These are phyloP conservation scores for Nigrospora oryzae DNA, from an alignment of 2,329 filamentous ascomycete species.

Conservation along the genomic window DNA sequence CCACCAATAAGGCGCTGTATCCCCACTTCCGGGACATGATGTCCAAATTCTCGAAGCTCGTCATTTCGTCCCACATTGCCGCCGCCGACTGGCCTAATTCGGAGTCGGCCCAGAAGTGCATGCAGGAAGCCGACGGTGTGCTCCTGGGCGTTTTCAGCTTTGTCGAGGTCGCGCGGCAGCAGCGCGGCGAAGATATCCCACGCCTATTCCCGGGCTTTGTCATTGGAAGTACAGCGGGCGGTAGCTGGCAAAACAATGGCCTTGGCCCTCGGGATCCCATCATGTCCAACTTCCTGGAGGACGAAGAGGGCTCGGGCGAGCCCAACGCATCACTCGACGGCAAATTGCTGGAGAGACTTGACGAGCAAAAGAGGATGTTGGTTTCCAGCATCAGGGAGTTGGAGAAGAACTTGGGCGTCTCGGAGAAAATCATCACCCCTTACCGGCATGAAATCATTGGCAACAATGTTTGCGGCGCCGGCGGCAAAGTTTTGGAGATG, in stretches of 20 bases:
- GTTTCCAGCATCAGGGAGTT: conserved; percentile 80
- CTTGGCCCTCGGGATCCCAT: conserved; percentile 59
- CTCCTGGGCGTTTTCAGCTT: conserved; percentile 91
- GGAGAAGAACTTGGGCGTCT: conserved; percentile 70
- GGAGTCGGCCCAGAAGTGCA: conserved; percentile 88
- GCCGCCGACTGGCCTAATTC: conserved; percentile 91
- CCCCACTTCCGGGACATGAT: conserved; percentile 99
- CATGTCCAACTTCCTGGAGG: conserved; percentile 78
- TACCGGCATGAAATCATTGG: conserved; percentile 72
- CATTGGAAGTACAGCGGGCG: conserved; percentile 72
- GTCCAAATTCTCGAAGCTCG: conserved; percentile 99
- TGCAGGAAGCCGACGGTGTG: conserved; percentile 96
- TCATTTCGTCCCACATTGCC: conserved; percentile 95
- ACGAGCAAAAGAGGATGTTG: conserved; percentile 77
- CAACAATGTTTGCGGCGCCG: conserved; percentile 72
- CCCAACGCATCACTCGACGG: conserved; percentile 68
- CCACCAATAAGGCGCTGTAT: conserved; percentile 92
- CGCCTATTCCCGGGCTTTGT: conserved; percentile 92
- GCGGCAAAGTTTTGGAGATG: conserved; percentile 73
- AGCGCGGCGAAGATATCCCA: conserved; percentile 86
- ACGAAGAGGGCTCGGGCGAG: conserved; percentile 64
- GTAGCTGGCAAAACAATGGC: conserved; percentile 77
- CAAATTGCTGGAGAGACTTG: conserved; percentile 71
- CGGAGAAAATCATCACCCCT: conserved; percentile 75
- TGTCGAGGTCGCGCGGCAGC: conserved; percentile 88